phyloP scores from a whole-genome alignment of 1,139 yeast genomes.

The Blastobotrys raffinosifermentans region DNA sequence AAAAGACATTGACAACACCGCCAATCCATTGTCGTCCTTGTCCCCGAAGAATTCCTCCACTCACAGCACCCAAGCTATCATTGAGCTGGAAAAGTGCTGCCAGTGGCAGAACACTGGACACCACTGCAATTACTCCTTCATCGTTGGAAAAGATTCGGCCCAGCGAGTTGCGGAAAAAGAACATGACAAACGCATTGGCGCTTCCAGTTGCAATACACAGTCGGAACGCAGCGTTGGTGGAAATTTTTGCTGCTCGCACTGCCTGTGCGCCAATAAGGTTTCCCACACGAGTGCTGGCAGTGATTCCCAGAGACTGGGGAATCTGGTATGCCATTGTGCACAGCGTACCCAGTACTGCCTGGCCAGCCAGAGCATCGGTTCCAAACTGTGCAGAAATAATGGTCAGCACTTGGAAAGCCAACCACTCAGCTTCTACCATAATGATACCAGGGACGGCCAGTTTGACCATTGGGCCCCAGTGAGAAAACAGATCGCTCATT shows the following conservation, averaged over 20 bases:
- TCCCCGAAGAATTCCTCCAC: conserved; percentile 81
- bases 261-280: conserved; percentile 80
- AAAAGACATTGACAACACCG: conserved; percentile 66
- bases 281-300: conserved; percentile 83
- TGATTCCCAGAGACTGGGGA: conserved; percentile 85
- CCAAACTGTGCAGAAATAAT: conserved; percentile 72
- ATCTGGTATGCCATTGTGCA: conserved; percentile 78
- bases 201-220: conserved; percentile 53
- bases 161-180: conserved; percentile 47
- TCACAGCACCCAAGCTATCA: conserved; percentile 76
- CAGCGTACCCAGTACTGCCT: conserved; percentile 76
- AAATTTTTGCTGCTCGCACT: conserved; percentile 52
- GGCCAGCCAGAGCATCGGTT: conserved; percentile 78
- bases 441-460: conserved; percentile 76
- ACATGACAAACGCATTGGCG: conserved; percentile 49
- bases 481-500: conserved; percentile 38
- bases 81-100: conserved; percentile 70
- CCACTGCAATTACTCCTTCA: conserved; percentile 47
- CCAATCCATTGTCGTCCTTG: conserved; percentile 85
- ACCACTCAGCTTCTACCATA: conserved; percentile 81
- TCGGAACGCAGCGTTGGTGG: conserved; percentile 57
- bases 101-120: conserved; percentile 56
- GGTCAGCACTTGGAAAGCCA: conserved; percentile 79
- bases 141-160: conserved; percentile 72
- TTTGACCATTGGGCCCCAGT: conserved; percentile 59